Evolutionary conservation across 257 asterid genomes (phyloP).

Genomic region (Verbascum thapsus): DNA sequence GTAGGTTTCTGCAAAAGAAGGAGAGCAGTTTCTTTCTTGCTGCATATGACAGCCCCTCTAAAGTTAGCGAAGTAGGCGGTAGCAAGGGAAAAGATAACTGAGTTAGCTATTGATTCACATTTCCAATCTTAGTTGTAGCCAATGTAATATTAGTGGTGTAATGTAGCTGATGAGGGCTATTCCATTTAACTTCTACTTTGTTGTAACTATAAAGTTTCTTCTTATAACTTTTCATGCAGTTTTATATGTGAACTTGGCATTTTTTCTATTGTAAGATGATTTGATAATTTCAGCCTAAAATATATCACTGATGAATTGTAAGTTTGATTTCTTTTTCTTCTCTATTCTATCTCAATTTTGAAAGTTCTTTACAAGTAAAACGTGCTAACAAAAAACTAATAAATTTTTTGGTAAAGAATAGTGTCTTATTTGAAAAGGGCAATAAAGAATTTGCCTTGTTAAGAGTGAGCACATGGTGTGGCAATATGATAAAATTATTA

Average conservation of each 20-base stretch:
- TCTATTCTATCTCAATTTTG: no score
- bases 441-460: neutral
- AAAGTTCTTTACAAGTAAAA: no score
- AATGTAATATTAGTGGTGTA: no score
- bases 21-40: conserved; percentile 50
- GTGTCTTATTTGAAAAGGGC: neutral
- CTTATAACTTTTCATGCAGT: neutral
- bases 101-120: conserved; percentile 11
- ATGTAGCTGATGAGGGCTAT: no score
- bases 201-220: conserved; percentile 11
- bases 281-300: no score
- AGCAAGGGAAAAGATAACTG: conserved; percentile 45
- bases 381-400: no score
- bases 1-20: conserved; percentile 62
- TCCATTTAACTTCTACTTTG: neutral
- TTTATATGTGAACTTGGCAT: no score
- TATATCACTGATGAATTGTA: no score
- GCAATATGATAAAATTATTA: conserved; percentile 24
- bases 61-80: conserved; percentile 41
- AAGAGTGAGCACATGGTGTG: conserved; percentile 37
- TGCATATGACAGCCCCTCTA: conserved; percentile 43
- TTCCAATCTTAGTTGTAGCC: no score
- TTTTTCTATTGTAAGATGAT: no score
- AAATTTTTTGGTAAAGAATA: no score
- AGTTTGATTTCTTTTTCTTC: no score